Base-by-base conservation (phyloP, 345 rosid species). In the Garcia nutans region DNA sequence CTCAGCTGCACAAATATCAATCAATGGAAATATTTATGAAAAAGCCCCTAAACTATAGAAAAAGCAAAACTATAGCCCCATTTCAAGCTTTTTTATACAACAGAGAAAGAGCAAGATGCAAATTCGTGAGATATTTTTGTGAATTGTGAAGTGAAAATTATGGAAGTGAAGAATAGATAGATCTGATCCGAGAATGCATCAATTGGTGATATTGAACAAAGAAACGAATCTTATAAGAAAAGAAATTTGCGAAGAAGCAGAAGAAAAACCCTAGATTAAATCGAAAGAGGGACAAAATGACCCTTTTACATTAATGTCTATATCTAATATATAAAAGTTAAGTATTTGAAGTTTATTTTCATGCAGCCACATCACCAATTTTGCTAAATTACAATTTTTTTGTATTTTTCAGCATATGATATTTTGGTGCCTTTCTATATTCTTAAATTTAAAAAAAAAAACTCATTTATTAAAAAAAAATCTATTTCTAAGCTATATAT, bases 161-260 rank as follows among this genome's bases (percentile, higher is more conserved):
- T 23, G 50, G 9, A 44, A 37, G 28, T 9, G 70, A n/a, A 52
- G 13, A 31, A 62, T n/a, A 20, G n/a, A 72, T 28, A 22, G 63
- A 64, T 52, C 70, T 17, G 52, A 65, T 74, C 77, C 77, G 49
- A 65, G 10, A 22, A 41, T 13, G 2, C 45, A 67, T 3, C 33
- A 5, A 22, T 11, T n/a, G 56, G 24, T 67, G 33, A 45, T 45
- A 45, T 12, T 67, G 33, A 67, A 45, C 45, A 44, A 3, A 19
- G 16, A 17, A 70, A 23, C 13, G 9, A 64, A 64, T 15, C 6
- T 37, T 16, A 64, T 16, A 5, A 4, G 31, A 28, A 16, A 37
- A 22, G 42, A 68, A 68, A 45, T 68, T 1, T 2, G 23, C 4
- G 15, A 15, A 23, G 41, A 42, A 62, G 52, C 41, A 42, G 60